A percentile compares a stretch with the other conserved stretches of the same genome.
Conservation (phyloP, 345 rosid species). For the Brassica juncea region DNA sequence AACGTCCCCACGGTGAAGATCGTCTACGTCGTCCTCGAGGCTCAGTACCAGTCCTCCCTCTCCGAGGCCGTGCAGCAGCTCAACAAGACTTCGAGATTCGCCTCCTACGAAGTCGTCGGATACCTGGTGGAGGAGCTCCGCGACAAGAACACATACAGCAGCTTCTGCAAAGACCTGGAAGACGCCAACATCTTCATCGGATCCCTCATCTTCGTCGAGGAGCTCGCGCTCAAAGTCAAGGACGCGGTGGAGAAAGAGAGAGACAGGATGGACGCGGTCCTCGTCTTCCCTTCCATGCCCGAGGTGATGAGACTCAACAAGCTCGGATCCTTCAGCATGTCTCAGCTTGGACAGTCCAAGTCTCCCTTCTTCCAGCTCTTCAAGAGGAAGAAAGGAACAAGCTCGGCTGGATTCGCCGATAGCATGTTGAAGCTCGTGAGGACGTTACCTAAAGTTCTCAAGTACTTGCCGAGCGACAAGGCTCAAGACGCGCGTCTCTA, state of each 20-base stretch:
- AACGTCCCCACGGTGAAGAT: slow-evolving; percentile 78
- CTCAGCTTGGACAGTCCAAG: slow-evolving; percentile 94
- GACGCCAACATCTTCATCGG: slow-evolving; percentile 94
- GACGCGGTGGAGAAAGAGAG: slow-evolving; percentile 91
- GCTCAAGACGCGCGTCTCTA: slow-evolving; percentile 98
- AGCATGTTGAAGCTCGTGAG: slow-evolving; percentile 95
- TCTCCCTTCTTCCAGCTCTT: slow-evolving; percentile 91
- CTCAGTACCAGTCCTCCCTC: slow-evolving; percentile 93
- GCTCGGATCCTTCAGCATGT: slow-evolving; percentile 95
- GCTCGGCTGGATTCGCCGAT: slow-evolving; percentile 88
- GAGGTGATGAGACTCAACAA: slow-evolving; percentile 98
- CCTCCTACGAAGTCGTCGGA: slow-evolving; percentile 85
- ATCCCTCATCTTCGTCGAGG: slow-evolving; percentile 92
- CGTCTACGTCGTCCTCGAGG: slow-evolving; percentile 96
- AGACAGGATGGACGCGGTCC: slow-evolving; percentile 93
- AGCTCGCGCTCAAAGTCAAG: slow-evolving; percentile 85
- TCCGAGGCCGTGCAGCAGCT: slow-evolving; percentile 75
- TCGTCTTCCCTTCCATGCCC: slow-evolving; percentile 99
- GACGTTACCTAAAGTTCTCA: slow-evolving; percentile 93
- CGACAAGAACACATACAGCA: slow-evolving; percentile 62
- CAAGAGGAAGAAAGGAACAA: slow-evolving; percentile 80
- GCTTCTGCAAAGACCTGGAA: slow-evolving; percentile 82
- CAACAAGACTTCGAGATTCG: slow-evolving; percentile 59
- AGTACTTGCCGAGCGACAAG: slow-evolving; percentile 94
- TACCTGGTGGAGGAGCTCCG: slow-evolving; percentile 96